Evolutionary conservation across 495 filamentous ascomycete species (phyloP), one percentile per base, ranked within the genome.

Genomic region (Penicillium daleae): DNA sequence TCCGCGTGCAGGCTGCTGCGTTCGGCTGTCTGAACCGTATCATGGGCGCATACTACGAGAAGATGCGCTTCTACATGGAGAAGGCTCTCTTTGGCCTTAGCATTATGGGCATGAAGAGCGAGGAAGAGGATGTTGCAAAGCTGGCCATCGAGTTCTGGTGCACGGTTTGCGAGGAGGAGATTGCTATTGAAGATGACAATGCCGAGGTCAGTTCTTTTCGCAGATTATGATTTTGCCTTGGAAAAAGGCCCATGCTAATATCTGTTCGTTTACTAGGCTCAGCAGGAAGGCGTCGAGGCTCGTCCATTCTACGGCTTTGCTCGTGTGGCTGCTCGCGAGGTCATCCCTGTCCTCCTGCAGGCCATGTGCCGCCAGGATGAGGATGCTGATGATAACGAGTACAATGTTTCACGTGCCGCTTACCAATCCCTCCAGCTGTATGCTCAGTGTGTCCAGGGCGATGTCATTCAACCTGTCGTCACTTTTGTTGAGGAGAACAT

Each of bases 1-100:
- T 84, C 58, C 87, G 92, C 69, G 93, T 98, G 78, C 93, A 97
- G 72, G 91, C 96, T 66, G 93, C 91, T 61, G 92, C 96, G 15
- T 99, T 96, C 71, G 95, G 94, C 59, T 99, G 96, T 72, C 77
- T 99, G 70, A 98, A 98, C 85, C 87, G 93, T 70, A 97, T 99
- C 74, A 99, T 99, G 95, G 90, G 83, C 60, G 83, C 97, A 40
- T 98, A 99, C 80, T 99, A 99, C 74, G 95, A 98, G 69, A 93
- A 97, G 81, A 99, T 99, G 95, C 86, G 92, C 69, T 98, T 96
- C 80, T 99, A 99, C 82, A 99, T 99, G 95, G 96, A 99, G 85
- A 98, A 97, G 85, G 95, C 95, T 49, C 82, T 99, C 39, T 99
- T 98, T 74, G 95, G 96, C 49, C 84, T 99, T 15, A 99, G 96